A percentile compares a stretch with the other conserved stretches of the same genome.
Conservation (phyloP, 768 basidiomycete species). For the Rhizopogon roseolus region DNA sequence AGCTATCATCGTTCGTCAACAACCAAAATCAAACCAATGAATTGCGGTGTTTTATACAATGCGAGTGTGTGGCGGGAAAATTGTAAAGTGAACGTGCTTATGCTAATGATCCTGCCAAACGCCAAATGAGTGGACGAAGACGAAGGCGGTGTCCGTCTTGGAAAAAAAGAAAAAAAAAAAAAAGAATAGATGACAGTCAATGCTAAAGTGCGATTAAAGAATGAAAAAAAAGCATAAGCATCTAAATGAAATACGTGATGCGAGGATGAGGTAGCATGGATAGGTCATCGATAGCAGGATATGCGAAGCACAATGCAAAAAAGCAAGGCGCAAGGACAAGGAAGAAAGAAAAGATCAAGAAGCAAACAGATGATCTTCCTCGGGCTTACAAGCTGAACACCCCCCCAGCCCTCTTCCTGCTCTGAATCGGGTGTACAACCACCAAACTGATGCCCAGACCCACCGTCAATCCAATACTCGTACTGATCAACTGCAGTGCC, state of each 20-base stretch:
- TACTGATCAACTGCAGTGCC: slow-evolving; percentile 70
- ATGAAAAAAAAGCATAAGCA: not conserved
- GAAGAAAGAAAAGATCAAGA: not conserved
- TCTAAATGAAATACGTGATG: not conserved
- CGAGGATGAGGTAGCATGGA: not conserved
- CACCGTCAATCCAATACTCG: slow-evolving; percentile 76
- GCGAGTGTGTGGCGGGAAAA: too few relatives aligned
- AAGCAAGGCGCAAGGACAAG: not conserved
- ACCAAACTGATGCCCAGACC: slow-evolving; percentile 70
- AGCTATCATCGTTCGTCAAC: too few relatives aligned
- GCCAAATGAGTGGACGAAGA: not conserved
- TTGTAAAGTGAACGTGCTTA: not conserved
- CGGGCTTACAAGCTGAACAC: slow-evolving; percentile 51
- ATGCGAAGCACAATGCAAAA: not conserved
- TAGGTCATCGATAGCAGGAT: not conserved
- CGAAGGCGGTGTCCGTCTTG: not conserved
- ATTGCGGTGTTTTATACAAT: too few relatives aligned
- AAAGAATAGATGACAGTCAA: not conserved
- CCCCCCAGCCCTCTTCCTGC: slow-evolving; percentile 51
- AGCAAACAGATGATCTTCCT: not conserved
- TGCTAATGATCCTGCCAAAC: too few relatives aligned
- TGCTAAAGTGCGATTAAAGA: too few relatives aligned
- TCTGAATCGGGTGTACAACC: slow-evolving; percentile 60
- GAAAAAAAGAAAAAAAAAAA: not conserved
- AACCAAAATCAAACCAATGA: too few relatives aligned